Conservation (phyloP, 805 yeast genomes). For the Aciculoconidium aculeatum region DNA sequence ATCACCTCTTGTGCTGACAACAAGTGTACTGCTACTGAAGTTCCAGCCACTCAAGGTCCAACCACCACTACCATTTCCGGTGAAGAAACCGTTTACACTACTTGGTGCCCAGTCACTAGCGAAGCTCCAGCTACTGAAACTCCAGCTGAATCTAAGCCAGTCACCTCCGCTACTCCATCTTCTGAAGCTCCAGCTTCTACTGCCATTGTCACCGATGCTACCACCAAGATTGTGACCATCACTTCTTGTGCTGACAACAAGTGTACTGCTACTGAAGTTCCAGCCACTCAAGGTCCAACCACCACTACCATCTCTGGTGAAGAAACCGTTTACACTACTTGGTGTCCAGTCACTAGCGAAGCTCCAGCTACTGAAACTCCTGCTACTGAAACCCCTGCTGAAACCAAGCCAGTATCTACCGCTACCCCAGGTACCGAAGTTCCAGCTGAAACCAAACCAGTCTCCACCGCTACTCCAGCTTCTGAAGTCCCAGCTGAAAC, state of each 20-base stretch:
- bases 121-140: slow-evolving; percentile 7
- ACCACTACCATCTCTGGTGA: slow-evolving; percentile 18
- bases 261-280: slow-evolving; percentile 2
- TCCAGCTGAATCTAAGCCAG: slow-evolving; percentile 8
- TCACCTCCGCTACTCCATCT: slow-evolving; percentile 9
- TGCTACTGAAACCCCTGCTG: not conserved
- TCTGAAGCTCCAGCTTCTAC: slow-evolving; percentile 1
- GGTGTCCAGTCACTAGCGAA: slow-evolving; percentile 25
- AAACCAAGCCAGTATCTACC: not conserved
- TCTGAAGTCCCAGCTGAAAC: slow-evolving; percentile 8
- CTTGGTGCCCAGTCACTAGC: slow-evolving; percentile 26
- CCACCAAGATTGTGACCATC: not conserved
- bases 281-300: slow-evolving; percentile 1
- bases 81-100: slow-evolving; percentile 33
- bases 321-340: slow-evolving; percentile 36
- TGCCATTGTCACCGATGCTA: slow-evolving; percentile 1
- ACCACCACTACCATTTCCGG: slow-evolving; percentile 31
- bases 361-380: slow-evolving; percentile 1
- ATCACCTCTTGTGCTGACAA: slow-evolving; percentile 33
- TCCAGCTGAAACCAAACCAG: too few species aligned
- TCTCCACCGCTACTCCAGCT: slow-evolving; percentile 10
- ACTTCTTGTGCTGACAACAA: not conserved
- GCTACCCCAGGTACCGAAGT: too few species aligned
- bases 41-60: slow-evolving; percentile 11
- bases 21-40: slow-evolving; percentile 17